Base-by-base conservation (phyloP, 257 asterid species). In the Ballota nigra region DNA sequence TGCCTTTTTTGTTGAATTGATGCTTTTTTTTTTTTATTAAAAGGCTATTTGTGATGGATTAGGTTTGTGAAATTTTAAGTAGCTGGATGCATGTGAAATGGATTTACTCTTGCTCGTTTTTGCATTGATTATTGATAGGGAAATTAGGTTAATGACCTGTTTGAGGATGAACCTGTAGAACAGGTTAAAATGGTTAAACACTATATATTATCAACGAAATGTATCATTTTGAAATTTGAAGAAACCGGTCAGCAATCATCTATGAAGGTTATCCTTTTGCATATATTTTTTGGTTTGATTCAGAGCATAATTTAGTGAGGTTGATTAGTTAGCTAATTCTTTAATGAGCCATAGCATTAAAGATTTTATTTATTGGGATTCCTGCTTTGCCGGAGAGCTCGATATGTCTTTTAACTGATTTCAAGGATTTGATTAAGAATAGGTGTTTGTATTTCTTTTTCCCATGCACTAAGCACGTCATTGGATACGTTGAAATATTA, bases 351-450 rank as follows among this genome's bases (percentile, higher is more conserved):
- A 26, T 26, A 15, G 78, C 65, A 53, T 36, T 67, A 65, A 19
- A 70, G 34, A 62, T 55, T n/a, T n/a, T 68, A 7, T 41, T 43
- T 67, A 60, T 52, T 66, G 59, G 31, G 52, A 11, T 58, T 56
- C 67, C 63, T 69, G 66, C 26, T 15, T 28, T 71, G 72, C 24
- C 23, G 59, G 45, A 70, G 57, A 66, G 79, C 70, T 63, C 57
- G 61, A 63, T 41, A 43, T 62, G 61, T 31, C 6, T 26, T 57
- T 69, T 57, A 64, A 66, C 53, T 51, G 63, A 10, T 31, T 43
- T 3, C 53, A 49, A 20, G 45, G 67, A 26, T 33, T 45, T 45
- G 15, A n/a, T 51, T 41, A 13, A 24, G 41, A 20, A 6, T 56
- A 41, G 22, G 0, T 41, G 12, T 55, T 62, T 24, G 55, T 33